Evolutionary conservation across 73 alveolate genomes (phyloP).

Genomic region (Effrenium voratum): DNA sequence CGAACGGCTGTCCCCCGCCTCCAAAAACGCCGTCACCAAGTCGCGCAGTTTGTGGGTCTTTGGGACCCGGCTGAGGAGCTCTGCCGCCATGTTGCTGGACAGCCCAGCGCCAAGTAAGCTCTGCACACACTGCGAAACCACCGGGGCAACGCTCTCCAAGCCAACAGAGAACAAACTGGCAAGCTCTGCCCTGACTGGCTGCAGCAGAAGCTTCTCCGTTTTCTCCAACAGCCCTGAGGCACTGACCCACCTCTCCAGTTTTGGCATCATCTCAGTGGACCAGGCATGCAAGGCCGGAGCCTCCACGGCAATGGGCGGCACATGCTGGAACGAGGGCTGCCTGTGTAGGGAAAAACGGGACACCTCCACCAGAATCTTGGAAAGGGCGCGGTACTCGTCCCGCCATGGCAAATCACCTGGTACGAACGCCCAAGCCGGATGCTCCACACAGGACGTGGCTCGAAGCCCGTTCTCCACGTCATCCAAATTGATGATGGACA

Average conservation of each 20-base stretch:
- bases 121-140: not conserved
- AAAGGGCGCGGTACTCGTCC: not conserved
- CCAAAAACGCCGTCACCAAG: not conserved
- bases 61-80: not conserved
- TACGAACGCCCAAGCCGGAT: conserved; percentile 13
- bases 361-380: not conserved
- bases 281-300: not conserved
- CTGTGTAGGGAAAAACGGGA: not conserved
- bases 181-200: not conserved
- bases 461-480: not conserved
- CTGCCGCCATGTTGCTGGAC: not conserved
- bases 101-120: conserved; percentile 20
- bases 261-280: not conserved
- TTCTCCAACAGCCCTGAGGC: not conserved
- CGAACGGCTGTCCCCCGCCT: conserved; percentile 33
- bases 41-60: not conserved
- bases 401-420: not conserved
- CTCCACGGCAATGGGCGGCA: not conserved
- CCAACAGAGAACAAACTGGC: not conserved
- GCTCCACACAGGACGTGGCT: conserved; percentile 4
- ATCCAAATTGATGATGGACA: conserved; percentile 5
- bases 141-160: conserved; percentile 24
- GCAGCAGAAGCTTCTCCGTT: not conserved
- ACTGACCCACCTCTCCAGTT: not conserved
- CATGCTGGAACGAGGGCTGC: not conserved